These are phyloP conservation scores for Cercospora berteroae DNA, from an alignment of 2,329 filamentous ascomycete species.

Conservation along the genomic window DNA sequence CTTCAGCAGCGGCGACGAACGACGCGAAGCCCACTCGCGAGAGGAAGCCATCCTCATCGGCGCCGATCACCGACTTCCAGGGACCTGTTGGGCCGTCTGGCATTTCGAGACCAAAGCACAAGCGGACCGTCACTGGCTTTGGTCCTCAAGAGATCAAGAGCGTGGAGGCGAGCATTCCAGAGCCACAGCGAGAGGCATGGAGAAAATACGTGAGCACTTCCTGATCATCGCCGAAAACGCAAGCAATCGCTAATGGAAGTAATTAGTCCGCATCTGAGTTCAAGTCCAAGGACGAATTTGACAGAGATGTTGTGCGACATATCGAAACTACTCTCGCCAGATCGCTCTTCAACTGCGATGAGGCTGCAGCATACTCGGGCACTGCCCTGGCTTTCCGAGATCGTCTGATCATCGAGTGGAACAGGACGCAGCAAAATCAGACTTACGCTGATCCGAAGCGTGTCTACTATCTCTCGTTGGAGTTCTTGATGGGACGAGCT, in stretches of 20 bases:
- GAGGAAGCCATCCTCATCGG: slow-evolving; percentile 76
- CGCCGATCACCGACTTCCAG: slow-evolving; percentile 81
- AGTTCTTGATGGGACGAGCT: slow-evolving; percentile 95
- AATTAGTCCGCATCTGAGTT: slow-evolving; percentile 66
- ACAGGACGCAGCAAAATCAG: slow-evolving; percentile 94
- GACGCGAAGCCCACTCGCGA: slow-evolving; percentile 52
- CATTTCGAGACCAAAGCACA: slow-evolving; percentile 92
- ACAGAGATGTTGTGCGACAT: slow-evolving; percentile 81
- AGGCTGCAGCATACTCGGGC: slow-evolving; percentile 84
- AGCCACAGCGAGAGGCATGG: slow-evolving; percentile 78
- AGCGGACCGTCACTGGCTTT: slow-evolving; percentile 92
- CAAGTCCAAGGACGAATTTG: slow-evolving; percentile 75
- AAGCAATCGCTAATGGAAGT: slow-evolving; percentile 15
- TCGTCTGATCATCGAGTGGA: slow-evolving; percentile 91
- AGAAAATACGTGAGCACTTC: slow-evolving; percentile 55
- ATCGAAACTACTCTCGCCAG: slow-evolving; percentile 95
- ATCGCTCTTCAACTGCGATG: slow-evolving; percentile 97
- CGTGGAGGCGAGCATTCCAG: slow-evolving; percentile 87
- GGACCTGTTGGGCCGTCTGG: slow-evolving; percentile 76
- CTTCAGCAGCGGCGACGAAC: slow-evolving; percentile 35
- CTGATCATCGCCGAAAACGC: not conserved
- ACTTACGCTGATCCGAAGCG: slow-evolving; percentile 88
- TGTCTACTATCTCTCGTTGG: slow-evolving; percentile 94
- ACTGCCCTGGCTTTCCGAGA: slow-evolving; percentile 91
- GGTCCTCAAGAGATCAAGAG: slow-evolving; percentile 87